Base-by-base conservation (phyloP, 192 early-diverging fungal species). In the Diversispora epigaea region DNA sequence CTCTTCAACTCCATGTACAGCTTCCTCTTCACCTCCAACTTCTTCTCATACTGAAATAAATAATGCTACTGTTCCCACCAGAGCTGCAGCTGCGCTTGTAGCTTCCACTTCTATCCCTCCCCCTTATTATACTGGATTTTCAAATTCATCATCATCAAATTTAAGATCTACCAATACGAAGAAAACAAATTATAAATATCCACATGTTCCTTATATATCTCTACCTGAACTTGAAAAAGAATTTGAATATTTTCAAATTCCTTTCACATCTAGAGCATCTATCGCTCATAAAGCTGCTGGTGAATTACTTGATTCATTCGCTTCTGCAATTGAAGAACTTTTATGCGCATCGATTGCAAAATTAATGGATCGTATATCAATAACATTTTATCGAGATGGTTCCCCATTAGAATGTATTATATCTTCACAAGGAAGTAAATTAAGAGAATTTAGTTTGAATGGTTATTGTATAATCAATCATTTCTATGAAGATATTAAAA, bases 341-440 rank as follows among this genome's bases (percentile, higher is more conserved):
- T 8, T 73, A 15, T 73, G 71, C 47, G n/a, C 44, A 6, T 41
- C 57, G 0, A 73, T 73, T 17, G 56, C 57, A 45, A 73, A 73
- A 49, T 40, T 73, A 32, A 49, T 73, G 22, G 71, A 73, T 62
- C 56, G 71, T 47, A 41, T 73, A 32, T 46, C 71, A 3, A 49
- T 73, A 12, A 73, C 71, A 14, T 73, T 73, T 45, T 73, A 61
- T 73, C 71, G 71, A 10, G 71, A 73, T 73, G 71, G 71, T 47
- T 47, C 57, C 12, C 56, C 14, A 4, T 25, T 73, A 41, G 71
- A 73, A 49, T 73, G 57, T 46, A 14, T 67, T 22, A 6, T 47
- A 47, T 12, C 17, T 22, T 11, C 12, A 11, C 41, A 66, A 46
- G 5, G 19, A 41, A 44, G 64, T 25, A 73, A 61, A 58, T 62